Conservation (phyloP, 768 basidiomycete species). For the Calocera cornea region DNA sequence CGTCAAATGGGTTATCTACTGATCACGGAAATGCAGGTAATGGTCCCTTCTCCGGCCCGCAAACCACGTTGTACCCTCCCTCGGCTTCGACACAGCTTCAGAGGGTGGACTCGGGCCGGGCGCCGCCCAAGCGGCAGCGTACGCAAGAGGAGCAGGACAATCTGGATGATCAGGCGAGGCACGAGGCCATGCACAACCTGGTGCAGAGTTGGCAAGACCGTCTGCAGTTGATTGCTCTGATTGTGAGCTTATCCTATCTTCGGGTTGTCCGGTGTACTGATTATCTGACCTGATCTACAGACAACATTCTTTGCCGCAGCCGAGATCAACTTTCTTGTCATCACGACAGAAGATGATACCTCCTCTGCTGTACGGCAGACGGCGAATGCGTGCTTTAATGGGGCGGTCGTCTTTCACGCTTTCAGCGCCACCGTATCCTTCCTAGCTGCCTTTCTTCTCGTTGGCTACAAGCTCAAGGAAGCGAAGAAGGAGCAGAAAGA, state of each 20-base stretch:
- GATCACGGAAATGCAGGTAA: not conserved
- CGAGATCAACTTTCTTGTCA: slow-evolving; percentile 39
- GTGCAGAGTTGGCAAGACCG: slow-evolving; percentile 52
- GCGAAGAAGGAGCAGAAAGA: slow-evolving; percentile 31
- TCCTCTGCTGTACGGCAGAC: slow-evolving; percentile 6
- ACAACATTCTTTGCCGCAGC: slow-evolving; percentile 51
- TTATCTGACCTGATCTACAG: slow-evolving; percentile 21
- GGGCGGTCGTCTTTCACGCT: slow-evolving; percentile 41
- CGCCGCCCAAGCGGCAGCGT: slow-evolving; percentile 4
- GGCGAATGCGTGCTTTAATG: slow-evolving; percentile 36
- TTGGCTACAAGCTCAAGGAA: slow-evolving; percentile 41
- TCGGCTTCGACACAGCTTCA: not conserved
- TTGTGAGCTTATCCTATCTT: slow-evolving; percentile 28
- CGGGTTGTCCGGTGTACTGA: not conserved
- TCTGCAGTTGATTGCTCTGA: slow-evolving; percentile 45
- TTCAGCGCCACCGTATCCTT: slow-evolving; percentile 40
- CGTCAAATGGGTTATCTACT: not conserved
- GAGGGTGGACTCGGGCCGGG: not conserved
- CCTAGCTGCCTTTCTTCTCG: slow-evolving; percentile 41
- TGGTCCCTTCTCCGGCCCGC: not conserved
- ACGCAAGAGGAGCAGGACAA: slow-evolving; percentile 40
- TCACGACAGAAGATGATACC: slow-evolving; percentile 24
- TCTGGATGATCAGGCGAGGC: slow-evolving; percentile 34
- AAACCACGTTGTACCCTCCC: not conserved
- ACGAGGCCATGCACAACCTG: slow-evolving; percentile 35